Evolutionary conservation across 2,329 filamentous ascomycete species (phyloP).

Genomic region (Aspergillus sp.): DNA sequence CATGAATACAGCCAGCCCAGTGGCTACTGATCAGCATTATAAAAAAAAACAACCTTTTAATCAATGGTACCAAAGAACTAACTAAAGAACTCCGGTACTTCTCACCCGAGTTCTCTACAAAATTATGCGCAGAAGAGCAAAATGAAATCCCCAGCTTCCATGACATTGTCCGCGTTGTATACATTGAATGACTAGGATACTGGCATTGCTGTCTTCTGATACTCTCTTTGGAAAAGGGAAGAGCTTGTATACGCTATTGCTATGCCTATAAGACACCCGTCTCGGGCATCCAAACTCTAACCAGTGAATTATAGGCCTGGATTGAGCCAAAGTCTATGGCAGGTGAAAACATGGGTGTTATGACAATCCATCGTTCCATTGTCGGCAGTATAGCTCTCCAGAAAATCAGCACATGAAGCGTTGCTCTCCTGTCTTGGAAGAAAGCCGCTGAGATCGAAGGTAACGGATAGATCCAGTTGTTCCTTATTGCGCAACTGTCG

Average conservation of each 20-base stretch:
- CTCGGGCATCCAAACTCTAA: neutral
- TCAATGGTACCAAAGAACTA: too few relatives aligned
- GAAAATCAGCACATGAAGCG: neutral
- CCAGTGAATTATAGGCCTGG: neutral
- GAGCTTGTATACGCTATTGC: neutral
- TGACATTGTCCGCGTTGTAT: neutral
- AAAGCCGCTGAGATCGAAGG: neutral
- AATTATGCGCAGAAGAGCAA: neutral
- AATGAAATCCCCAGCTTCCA: neutral
- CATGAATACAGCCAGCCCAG: too few relatives aligned
- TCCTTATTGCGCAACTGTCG: neutral
- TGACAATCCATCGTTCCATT: neutral
- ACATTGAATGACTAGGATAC: neutral
- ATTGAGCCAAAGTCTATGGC: conserved; percentile 6
- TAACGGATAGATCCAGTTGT: conserved; percentile 2
- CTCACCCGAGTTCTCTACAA: neutral
- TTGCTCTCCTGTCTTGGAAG: conserved; percentile 4
- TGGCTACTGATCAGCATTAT: too few relatives aligned
- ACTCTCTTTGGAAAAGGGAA: neutral
- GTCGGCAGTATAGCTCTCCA: conserved; percentile 3
- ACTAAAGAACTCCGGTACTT: neutral
- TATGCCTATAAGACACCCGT: neutral
- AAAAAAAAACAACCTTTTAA: too few relatives aligned
- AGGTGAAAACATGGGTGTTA: conserved; percentile 2
- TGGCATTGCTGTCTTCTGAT: neutral